These are phyloP conservation scores for Tetrapisispora phaffii DNA, from an alignment of 805 yeast species.

Conservation along the genomic window DNA sequence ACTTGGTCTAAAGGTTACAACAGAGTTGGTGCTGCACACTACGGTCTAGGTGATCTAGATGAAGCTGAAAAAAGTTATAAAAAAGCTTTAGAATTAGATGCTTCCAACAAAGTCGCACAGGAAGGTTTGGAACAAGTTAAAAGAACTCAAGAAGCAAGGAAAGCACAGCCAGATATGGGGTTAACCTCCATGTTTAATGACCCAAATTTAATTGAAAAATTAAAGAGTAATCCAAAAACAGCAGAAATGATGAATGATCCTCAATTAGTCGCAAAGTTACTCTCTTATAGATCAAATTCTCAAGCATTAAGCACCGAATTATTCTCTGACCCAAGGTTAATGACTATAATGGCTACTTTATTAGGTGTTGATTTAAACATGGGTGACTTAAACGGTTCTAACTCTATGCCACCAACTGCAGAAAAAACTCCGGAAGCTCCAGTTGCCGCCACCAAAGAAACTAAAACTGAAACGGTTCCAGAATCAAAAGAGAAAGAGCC, in stretches of 20 bases:
- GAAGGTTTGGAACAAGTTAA: conserved; percentile 68
- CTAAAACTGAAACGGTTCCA: conserved; percentile 3
- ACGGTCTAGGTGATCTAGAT: conserved; percentile 73
- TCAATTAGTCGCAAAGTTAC: conserved; percentile 55
- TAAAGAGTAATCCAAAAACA: conserved; percentile 78
- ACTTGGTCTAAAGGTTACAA: conserved; percentile 93
- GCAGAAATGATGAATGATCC: conserved; percentile 84
- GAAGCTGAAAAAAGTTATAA: conserved; percentile 63
- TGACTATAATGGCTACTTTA: conserved; percentile 78
- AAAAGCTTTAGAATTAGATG: conserved; percentile 73
- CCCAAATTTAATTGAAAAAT: conserved; percentile 65
- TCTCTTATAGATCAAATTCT: conserved; percentile 57
- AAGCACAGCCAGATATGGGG: conserved; percentile 57
- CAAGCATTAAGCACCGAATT: conserved; percentile 59
- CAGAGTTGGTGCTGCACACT: conserved; percentile 87
- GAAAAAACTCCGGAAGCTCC: conserved; percentile 17
- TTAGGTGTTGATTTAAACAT: conserved; percentile 70
- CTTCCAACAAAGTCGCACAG: conserved; percentile 75
- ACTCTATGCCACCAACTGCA: conserved; percentile 19
- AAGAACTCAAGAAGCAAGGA: conserved; percentile 44
- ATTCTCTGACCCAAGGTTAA: conserved; percentile 72
- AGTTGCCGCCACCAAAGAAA: not conserved
- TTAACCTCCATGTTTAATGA: conserved; percentile 69
- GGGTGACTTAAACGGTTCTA: conserved; percentile 25
- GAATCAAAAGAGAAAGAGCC: conserved; percentile 16